Base-by-base conservation (phyloP, 1,139 yeast species). In the Lodderomyces pseudojiufengensis region DNA sequence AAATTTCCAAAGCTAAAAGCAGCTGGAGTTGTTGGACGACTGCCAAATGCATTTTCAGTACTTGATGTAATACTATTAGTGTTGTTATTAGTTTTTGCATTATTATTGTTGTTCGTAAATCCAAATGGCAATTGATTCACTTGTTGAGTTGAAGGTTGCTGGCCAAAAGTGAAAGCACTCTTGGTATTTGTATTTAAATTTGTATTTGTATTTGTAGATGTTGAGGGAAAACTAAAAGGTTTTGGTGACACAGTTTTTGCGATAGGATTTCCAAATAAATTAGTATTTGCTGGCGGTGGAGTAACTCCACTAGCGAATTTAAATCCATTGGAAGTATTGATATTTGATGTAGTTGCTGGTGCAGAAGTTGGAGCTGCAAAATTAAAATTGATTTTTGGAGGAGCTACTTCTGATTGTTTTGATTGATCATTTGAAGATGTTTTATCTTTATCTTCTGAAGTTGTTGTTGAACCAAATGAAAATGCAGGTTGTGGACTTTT, bases 281-380 rank as follows among this genome's bases (percentile, higher is more conserved):
- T 9, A 7, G 33, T 22, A n/a, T 21, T 25, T 9, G 35, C 9
- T 11, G 43, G 28, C 12, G 39, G 31, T 14, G 44, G 41, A 4
- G 37, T 35, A 4, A 40, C 35, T 8, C 49, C 49, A 13, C 44
- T 32, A 12, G 49, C 48, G 37, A 45, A 45, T 28, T 41, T 34
- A 25, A 45, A 45, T 5, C 30, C 30, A n/a, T 36, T n/a, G n/a
- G n/a, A n/a, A n/a, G n/a, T n/a, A n/a, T n/a, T n/a, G n/a, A n/a
- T n/a, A n/a, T n/a, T 32, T 24, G 33, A 14, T 18, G 33, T 18
- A 5, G 31, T 10, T 16, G 40, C 10, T 5, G 39, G 5, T 10
- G 35, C 31, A 4, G 32, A 22, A 5, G 24, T 11, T n/a, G 38
- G 23, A 10, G 34, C 23, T 5, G 34, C 14, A 6, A 24, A 9